Conservation (phyloP, 345 rosid genomes). For the Aquilaria malaccensis region DNA sequence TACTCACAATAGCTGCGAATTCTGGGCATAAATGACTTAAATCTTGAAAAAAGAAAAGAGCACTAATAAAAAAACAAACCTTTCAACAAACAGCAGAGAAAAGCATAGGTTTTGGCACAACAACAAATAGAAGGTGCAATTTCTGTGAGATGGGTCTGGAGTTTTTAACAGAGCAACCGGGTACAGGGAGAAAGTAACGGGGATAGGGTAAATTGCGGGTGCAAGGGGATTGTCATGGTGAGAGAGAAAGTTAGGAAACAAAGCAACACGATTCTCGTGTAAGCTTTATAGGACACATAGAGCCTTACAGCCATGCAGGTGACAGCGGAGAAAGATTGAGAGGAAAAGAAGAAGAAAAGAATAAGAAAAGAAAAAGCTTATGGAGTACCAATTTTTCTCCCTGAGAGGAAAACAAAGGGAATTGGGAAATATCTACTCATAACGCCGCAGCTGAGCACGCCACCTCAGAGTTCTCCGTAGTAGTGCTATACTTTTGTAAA, state of each 20-base stretch:
- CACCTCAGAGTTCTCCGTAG: no score
- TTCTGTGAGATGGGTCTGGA: constrained; percentile 18
- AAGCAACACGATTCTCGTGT: constrained; percentile 48
- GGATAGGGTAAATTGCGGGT: constrained; percentile 7
- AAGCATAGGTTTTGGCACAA: constrained; percentile 2
- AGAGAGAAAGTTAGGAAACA: constrained; percentile 19
- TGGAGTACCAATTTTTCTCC: background rate
- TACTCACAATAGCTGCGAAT: background rate
- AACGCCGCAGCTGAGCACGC: background rate
- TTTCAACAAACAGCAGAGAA: background rate
- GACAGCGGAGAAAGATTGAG: constrained; percentile 9
- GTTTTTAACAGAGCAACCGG: constrained; percentile 16
- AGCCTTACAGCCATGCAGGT: constrained; percentile 60
- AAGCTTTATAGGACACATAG: constrained; percentile 41
- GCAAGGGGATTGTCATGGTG: constrained; percentile 14
- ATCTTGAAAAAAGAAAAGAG: constrained; percentile 14
- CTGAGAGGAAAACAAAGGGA: background rate
- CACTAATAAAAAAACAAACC: constrained; percentile 11
- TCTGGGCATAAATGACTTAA: constrained; percentile 13
- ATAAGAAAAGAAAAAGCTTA: constrained; percentile 7
- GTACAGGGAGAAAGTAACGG: constrained; percentile 6
- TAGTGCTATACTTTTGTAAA: no score
- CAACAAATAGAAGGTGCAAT: background rate
- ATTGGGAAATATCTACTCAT: constrained; percentile 13
- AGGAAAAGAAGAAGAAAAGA: constrained; percentile 9